A percentile compares a stretch with the other conserved stretches of the same genome.
Conservation (phyloP, 768 basidiomycete genomes). For the Hypholoma sublateritium region DNA sequence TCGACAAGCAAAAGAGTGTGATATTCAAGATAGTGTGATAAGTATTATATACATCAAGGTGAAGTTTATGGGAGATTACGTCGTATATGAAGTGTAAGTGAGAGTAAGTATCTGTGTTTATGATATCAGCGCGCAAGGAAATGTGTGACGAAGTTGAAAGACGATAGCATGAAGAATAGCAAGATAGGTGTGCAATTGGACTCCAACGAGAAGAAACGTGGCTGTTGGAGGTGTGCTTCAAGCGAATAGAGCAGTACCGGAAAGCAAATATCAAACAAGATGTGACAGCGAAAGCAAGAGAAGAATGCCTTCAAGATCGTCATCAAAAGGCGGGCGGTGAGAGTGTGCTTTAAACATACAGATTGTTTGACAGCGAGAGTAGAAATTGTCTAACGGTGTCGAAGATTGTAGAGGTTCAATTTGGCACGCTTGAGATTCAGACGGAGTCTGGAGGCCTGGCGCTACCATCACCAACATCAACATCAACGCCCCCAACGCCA, state of each 20-base stretch:
- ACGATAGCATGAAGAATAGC: background rate
- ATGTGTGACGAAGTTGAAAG: background rate
- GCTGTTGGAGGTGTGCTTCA: too few species aligned
- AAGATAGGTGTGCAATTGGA: background rate
- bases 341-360: background rate
- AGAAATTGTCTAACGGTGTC: background rate
- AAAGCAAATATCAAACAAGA: too few species aligned
- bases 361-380: background rate
- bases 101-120: background rate
- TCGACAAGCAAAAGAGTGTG: background rate
- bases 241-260: too few species aligned
- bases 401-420: background rate
- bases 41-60: conserved; percentile 1
- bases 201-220: background rate
- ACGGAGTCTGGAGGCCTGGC: background rate
- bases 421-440: background rate
- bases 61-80: background rate
- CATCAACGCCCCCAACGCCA: too few species aligned
- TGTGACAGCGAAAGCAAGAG: background rate
- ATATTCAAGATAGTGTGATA: conserved; percentile 5
- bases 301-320: background rate
- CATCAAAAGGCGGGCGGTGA: background rate
- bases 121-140: background rate
- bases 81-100: background rate
- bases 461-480: background rate